Conservation (phyloP, 352 stramenopile species). For the Thalassiosira hispida region DNA sequence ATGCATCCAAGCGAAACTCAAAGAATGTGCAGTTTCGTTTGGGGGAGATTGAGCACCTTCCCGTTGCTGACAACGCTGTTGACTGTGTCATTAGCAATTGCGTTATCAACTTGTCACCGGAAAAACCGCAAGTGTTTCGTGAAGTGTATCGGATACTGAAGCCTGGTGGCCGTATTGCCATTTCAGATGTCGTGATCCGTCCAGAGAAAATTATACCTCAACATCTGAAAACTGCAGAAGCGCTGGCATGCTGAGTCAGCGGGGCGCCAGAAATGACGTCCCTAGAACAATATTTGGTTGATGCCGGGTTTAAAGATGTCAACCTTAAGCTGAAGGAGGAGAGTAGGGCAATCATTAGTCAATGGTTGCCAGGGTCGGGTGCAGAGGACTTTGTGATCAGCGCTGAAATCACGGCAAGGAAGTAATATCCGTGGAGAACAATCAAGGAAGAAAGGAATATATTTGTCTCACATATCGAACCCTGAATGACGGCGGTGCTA, state of each 20-base stretch:
- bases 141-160: conserved; percentile 87
- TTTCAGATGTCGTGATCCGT: conserved; percentile 65
- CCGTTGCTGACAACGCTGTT: conserved; percentile 79
- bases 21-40: conserved; percentile 87
- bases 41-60: conserved; percentile 88
- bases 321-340: conserved; percentile 65
- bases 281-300: conserved; percentile 48
- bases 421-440: too few relatives aligned
- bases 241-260: conserved; percentile 69
- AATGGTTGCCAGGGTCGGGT: conserved; percentile 60
- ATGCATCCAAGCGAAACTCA: conserved; percentile 63
- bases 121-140: conserved; percentile 87
- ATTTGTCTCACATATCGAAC: conserved; percentile 3
- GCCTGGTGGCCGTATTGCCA: conserved; percentile 73
- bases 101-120: conserved; percentile 88
- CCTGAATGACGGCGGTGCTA: conserved; percentile 27
- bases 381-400: conserved; percentile 65
- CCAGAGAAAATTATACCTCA: conserved; percentile 41
- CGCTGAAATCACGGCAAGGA: conserved; percentile 47
- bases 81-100: conserved; percentile 89
- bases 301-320: conserved; percentile 62
- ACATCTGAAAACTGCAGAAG: conserved; percentile 52
- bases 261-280: conserved; percentile 60
- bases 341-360: conserved; percentile 56
- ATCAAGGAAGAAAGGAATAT: neutral